Evolutionary conservation across 1,139 yeast genomes (phyloP), one percentile per base, ranked within the genome.

Genomic region (Blastobotrys arbuscula): DNA sequence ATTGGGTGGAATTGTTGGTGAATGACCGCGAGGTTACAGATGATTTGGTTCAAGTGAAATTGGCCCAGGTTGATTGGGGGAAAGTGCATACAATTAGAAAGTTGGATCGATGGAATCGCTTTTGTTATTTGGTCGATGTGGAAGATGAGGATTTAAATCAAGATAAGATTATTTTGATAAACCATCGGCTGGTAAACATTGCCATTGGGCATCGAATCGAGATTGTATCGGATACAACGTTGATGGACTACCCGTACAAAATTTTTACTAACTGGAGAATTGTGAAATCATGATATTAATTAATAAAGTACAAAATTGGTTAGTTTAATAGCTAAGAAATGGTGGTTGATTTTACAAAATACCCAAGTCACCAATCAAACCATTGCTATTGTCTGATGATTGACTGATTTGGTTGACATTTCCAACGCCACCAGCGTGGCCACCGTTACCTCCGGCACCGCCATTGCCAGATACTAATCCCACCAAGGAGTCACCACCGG

Each of bases 21-120:
- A 37, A 40, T 16, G 41, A 48, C 18, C 37, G 39, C 19, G 50
- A 44, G n/a, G 48, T 26, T 12, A 45, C 34, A 13, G 44, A 40
- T 33, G 44, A 39, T 8, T 16, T 40, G 20, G 37, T 21, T 13
- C 33, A 18, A 2, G 33, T 39, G 16, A 28, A 35, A 8, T 31
- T 24, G 2, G 38, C 24, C 9, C 10, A 13, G 13, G 21, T 4
- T 16, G 39, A 18, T 2, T 24, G 19, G 21, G 39, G 20, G 6
- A 30, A 16, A 9, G 24, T 18, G 16, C 26, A 40, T 18, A 30
- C 18, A 5, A 19, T 30, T 3, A n/a, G 5, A 21, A 5, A 8
- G 8, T 31, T 45, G 15, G 26, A 23, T 16, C 19, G 24, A 13
- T 45, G 48, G 48, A 45, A 45, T 26, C 44, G 48, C 7, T 41